Evolutionary conservation across 1,284 basidiomycete species (phyloP), one percentile per base, ranked within the genome.

Genomic region (Fomitiporia mediterranea): DNA sequence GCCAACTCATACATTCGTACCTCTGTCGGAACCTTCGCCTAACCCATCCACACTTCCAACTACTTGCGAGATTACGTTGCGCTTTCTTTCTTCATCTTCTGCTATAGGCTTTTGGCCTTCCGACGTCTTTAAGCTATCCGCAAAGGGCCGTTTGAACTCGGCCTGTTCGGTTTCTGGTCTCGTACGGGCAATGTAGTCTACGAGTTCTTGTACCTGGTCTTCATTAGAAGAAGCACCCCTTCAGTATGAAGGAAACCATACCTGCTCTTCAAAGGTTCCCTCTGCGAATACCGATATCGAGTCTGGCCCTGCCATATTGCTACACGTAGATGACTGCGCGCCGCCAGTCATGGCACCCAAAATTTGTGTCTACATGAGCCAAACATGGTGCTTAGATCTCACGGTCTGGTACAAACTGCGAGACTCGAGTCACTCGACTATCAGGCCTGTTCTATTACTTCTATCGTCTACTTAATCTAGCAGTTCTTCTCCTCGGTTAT

Each of bases 251-350:
- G 28, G 48, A 38, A 30, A 47, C 52, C 65, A 61, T 66, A 91
- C 91, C 82, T 92, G 89, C 70, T 93, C 89, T 68, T 86, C 82
- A 66, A 91, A 94, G 0, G 92, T 90, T 57, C 92, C 89, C 71
- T 94, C 92, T 23, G 89, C 83, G 66, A 91, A 92, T 64, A 94
- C 84, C 56, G 91, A 85, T 56, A 94, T 78, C 50, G 88, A 88
- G 75, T 94, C 91, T 65, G 84, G 17, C 17, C 34, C 40, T 17
- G 40, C 38, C 60, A 61, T 61, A 23, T 44, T 53, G n/a, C n/a
- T n/a, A n/a, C n/a, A n/a, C n/a, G n/a, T n/a, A n/a, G n/a, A n/a
- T n/a, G n/a, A n/a, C n/a, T n/a, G n/a, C n/a, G n/a, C n/a, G n/a
- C n/a, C n/a, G n/a, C n/a, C n/a, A n/a, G n/a, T n/a, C n/a, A n/a